Conservation (phyloP, 176 grass and related monocot species). For the Oryza australiensis region DNA sequence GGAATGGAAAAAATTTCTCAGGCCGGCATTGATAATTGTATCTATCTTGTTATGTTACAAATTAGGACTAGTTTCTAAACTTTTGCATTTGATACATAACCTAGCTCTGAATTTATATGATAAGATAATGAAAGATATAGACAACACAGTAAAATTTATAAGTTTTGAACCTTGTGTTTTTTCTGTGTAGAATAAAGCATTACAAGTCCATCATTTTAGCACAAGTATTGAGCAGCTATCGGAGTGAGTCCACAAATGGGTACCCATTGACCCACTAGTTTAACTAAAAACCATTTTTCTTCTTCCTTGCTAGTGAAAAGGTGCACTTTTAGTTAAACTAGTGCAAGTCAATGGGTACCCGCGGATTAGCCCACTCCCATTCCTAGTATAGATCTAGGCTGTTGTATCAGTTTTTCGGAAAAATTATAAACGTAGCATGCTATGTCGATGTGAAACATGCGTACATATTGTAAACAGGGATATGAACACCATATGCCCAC, state of each 20-base stretch:
- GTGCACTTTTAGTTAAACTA: background rate
- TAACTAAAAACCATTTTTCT: background rate
- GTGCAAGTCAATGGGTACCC: background rate
- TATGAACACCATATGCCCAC: background rate
- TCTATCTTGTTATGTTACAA: constrained; percentile 28
- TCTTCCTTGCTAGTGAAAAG: background rate
- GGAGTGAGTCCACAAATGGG: background rate
- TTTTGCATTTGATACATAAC: constrained; percentile 24
- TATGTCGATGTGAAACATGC: constrained; percentile 7
- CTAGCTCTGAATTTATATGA: background rate
- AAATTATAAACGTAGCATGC: constrained; percentile 18
- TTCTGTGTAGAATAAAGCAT: constrained; percentile 4
- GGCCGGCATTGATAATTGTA: background rate
- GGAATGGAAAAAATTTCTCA: background rate
- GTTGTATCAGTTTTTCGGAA: background rate
- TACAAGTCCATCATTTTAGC: background rate
- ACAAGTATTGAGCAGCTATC: constrained; percentile 1
- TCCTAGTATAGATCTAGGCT: background rate
- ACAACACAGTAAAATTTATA: background rate
- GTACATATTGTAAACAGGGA: constrained; percentile 21
- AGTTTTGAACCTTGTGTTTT: constrained; percentile 5
- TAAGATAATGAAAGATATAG: constrained; percentile 10
- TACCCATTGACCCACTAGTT: background rate
- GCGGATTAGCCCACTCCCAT: background rate
- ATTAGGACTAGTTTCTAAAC: background rate